Base-by-base conservation (phyloP, 768 basidiomycete species). In the Neoboletus subvelutipes region DNA sequence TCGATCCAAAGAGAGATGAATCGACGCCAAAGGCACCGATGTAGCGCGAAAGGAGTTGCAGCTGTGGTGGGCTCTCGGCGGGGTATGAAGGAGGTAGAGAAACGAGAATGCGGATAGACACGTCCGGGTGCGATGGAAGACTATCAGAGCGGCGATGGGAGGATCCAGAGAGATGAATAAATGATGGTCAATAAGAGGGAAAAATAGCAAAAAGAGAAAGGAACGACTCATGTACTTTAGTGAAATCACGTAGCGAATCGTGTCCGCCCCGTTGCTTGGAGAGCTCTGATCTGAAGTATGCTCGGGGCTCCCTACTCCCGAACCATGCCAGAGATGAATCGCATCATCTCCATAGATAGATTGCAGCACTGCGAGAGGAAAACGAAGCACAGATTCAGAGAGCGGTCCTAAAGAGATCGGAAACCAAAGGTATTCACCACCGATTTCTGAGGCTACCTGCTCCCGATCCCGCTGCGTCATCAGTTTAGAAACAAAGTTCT, bases 11-110 rank as follows among this genome's bases (percentile, higher is more conserved):
- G 18, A 94, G 79, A 17, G 71, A 69, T 10, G 88, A 75, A 62
- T 91, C 86, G 1, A 88, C 86, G 20, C 87, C 84, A 65, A 86
- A 94, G 3, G 88, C 78, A 2, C 91, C 91, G 46, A 95, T 73
- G 71, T 94, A 95, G 24, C 84, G 84, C 4, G 91, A 93, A 28
- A 94, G 81, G 0, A 94, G 83, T 66, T 94, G 93, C 1, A 94
- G 77, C 64, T 92, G 90, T 1, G 93, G 92, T 3, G 91, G 83
- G 0, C 83, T 79, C 2, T 78, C 72, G 1, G 79, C 68, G 0
- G 93, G 93, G 67, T 95, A 95, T 29, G 67, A 71, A 31, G 67
- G 66, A 8, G 83, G 80, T 4, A 87, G 71, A 12, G 85, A 85
- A 37, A 90, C 82, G 7, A 87, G 76, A 37, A 86, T 63, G 51